Conservation (phyloP, 768 basidiomycete species). For the Tulasnella sp. region DNA sequence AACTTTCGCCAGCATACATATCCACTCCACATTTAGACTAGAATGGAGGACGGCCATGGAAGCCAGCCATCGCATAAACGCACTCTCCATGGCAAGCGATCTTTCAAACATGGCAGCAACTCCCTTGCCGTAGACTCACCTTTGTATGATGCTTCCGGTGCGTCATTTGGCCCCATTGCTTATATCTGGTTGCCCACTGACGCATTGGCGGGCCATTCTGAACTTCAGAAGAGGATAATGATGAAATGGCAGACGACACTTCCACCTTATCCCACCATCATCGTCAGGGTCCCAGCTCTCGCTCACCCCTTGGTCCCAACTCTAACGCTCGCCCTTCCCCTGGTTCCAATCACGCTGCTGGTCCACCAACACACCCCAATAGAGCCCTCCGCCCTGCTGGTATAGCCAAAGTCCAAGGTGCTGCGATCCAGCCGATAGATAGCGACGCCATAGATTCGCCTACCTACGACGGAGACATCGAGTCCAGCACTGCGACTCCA, state of each 20-base stretch:
- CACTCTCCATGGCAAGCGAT: background rate
- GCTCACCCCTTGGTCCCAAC: background rate
- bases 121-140: conserved; percentile 1
- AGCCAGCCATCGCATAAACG: background rate
- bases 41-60: background rate
- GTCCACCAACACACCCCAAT: background rate
- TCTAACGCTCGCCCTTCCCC: background rate
- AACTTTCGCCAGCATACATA: no score
- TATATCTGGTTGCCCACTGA: no score
- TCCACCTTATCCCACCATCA: background rate
- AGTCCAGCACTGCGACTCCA: conserved; percentile 32
- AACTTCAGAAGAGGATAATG: conserved; percentile 10
- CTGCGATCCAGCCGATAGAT: conserved; percentile 1
- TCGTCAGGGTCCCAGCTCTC: background rate
- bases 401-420: background rate
- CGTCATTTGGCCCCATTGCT: background rate
- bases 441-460: conserved; percentile 59
- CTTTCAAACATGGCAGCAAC: background rate
- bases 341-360: background rate
- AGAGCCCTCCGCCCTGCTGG: background rate
- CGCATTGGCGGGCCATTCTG: no score
- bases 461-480: conserved; percentile 84
- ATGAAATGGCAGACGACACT: conserved; percentile 2
- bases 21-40: no score
- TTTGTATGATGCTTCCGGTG: conserved; percentile 11